Evolutionary conservation across 1,284 basidiomycete species (phyloP), one percentile per base, ranked within the genome.

Genomic region (Stygiomarasmius scandens): DNA sequence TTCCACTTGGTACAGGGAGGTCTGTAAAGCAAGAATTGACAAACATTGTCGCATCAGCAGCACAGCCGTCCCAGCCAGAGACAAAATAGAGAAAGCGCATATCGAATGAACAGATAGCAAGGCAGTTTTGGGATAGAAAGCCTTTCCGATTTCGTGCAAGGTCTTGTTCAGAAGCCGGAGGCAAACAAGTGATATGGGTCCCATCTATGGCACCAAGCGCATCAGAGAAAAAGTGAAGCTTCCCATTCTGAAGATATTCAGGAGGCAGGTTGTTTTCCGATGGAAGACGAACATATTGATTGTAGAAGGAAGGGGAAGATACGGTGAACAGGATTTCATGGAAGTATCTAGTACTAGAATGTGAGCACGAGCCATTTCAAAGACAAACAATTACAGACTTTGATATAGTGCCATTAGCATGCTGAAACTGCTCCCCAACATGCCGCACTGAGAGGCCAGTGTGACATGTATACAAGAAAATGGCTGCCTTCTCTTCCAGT

Each of bases 391-490:
- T 41, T 24, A 51, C 20, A 20, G 20, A 51, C 49, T 19, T 64
- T 62, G 49, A n/a, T 14, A 51, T 51, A 34, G 49, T 51, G 10
- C n/a, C 25, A 64, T 69, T 67, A 41, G 66, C 61, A 11, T 49
- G 55, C 55, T 72, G 70, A 62, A 74, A 74, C 11, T 62, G 20
- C 49, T 74, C 70, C 22, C 64, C 71, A 51, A 72, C 61, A 64
- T 71, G 69, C 1, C 62, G 49, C 12, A 67, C 56, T 10, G 68
- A 65, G 1, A 71, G 47, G 3, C 70, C 69, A 48, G 69, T 72
- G n/a, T 70, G 67, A 64, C 61, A 70, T 1, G 56, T 67, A 51
- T 73, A 73, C 66, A 27, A 60, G 56, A 54, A 72, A 63, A 54
- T 71, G 64, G 52, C 52, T 22, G 25, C 41, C 52, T 54, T 36